Conservation (phyloP, 1,139 yeast genomes). For the Kodamaea suecica region DNA sequence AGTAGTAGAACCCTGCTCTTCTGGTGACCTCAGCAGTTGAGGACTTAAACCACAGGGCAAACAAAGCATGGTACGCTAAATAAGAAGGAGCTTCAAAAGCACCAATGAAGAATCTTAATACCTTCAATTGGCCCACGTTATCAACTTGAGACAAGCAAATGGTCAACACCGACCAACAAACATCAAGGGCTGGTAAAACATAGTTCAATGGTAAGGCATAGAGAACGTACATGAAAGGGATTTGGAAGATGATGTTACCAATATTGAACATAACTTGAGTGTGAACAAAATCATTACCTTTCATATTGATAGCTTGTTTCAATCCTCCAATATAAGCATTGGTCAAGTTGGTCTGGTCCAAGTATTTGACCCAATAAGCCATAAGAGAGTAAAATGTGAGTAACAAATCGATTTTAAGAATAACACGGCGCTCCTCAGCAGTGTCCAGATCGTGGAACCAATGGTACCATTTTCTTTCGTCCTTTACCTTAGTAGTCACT, state of each 20-base stretch:
- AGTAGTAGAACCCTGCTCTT: constrained; percentile 58
- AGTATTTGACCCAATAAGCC: constrained; percentile 69
- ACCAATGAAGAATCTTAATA: constrained; percentile 58
- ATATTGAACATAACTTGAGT: constrained; percentile 57
- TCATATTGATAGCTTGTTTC: constrained; percentile 55
- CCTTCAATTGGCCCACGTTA: constrained; percentile 49
- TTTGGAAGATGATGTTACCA: constrained; percentile 58
- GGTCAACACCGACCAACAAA: constrained; percentile 67
- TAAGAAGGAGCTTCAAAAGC: constrained; percentile 61
- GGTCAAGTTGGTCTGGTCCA: constrained; percentile 58
- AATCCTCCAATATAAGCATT: constrained; percentile 72
- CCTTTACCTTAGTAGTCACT: constrained; percentile 31
- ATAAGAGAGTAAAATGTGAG: constrained; percentile 58
- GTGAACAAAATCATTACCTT: constrained; percentile 63
- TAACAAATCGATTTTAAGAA: constrained; percentile 60
- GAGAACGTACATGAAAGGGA: constrained; percentile 45
- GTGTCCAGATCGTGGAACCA: constrained; percentile 64
- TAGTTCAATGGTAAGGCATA: constrained; percentile 52
- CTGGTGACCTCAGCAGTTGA: constrained; percentile 54
- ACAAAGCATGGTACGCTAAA: constrained; percentile 56
- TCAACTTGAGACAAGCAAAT: constrained; percentile 49
- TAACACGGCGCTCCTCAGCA: constrained; percentile 50
- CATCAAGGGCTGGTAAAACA: constrained; percentile 55
- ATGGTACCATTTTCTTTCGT: constrained; percentile 52
- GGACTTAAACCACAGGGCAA: constrained; percentile 58